Evolutionary conservation across 306 rosid species (phyloP).

Genomic region (Vicia sativa): DNA sequence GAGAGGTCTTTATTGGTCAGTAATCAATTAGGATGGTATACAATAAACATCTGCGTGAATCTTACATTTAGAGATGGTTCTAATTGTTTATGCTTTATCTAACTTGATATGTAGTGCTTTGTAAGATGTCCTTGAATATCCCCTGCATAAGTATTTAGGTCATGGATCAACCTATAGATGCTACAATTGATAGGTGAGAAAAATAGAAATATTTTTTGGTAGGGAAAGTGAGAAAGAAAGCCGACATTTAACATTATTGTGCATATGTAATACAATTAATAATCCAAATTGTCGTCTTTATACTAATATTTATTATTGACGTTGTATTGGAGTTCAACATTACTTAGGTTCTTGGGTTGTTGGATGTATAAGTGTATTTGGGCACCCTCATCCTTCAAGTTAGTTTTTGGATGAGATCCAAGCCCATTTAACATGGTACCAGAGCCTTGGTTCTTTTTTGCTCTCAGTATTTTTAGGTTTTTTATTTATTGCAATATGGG

Average conservation of each 20-base stretch:
- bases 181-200: neutral
- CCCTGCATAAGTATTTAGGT: slow-evolving; percentile 27
- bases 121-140: slow-evolving; percentile 23
- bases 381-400: too few species aligned
- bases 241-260: neutral
- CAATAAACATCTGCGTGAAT: slow-evolving; percentile 1
- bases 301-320: neutral
- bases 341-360: too few species aligned
- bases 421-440: too few species aligned
- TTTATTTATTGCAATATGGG: too few species aligned
- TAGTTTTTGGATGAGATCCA: too few species aligned
- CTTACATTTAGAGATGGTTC: slow-evolving; percentile 16
- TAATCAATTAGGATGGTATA: slow-evolving; percentile 35
- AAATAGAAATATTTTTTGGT: neutral
- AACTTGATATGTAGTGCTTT: slow-evolving; percentile 29
- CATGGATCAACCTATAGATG: slow-evolving; percentile 5
- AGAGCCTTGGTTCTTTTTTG: too few species aligned
- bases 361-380: too few species aligned
- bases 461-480: too few species aligned
- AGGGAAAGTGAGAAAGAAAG: slow-evolving; percentile 1
- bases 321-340: too few species aligned
- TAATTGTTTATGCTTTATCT: slow-evolving; percentile 29
- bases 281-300: neutral
- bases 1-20: slow-evolving; percentile 95
- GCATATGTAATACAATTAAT: neutral